Base-by-base conservation (phyloP, 2,329 filamentous ascomycete genomes). In the Epichloe brachyelytri region DNA sequence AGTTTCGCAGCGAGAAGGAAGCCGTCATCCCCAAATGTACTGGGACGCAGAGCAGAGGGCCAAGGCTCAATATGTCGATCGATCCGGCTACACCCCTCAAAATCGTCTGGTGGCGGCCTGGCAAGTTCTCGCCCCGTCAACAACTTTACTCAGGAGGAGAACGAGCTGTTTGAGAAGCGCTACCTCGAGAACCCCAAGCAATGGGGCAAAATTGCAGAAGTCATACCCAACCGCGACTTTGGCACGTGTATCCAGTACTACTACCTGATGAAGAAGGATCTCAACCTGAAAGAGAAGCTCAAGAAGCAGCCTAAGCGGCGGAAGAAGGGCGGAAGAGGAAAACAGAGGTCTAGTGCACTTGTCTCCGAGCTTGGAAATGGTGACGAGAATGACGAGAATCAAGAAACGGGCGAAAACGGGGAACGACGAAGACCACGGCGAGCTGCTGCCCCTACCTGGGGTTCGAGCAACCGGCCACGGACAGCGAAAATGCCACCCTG, bases 181-280 rank as follows among this genome's bases (percentile, higher is more conserved):
- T 91, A 88, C 60, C 74, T 86, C 48, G 83, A 88, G 54, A 79
- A 78, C 52, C 85, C 86, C 0, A 93, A 93, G 72, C 86, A 89
- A 61, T 93, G 86, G 85, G 85, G 85, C 51, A 82, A 80, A 58
- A 82, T 93, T 52, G 84, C 86, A 5, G 80, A 85, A 53, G 74
- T 75, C 22, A 69, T 91, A 5, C 76, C 78, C 0, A 74, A 77
- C 33, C 80, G 86, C 22, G 82, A 86, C 59, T 89, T 88, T 65
- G 83, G 85, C 56, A 79, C 86, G 45, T 88, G 85, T 65, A 93
- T 93, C 58, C 84, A 88, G 62, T 88, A 90, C 65, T 93, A 93
- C 67, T 93, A 93, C 65, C 75, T 86, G 55, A 86, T 84, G 62
- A 93, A 82, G 68, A 85, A 84, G 68, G 76, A 82, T 45, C 77